Evolutionary conservation across 2,329 filamentous ascomycete genomes (phyloP), one percentile per base, ranked within the genome.

Genomic region (Aspergillus versicolor): DNA sequence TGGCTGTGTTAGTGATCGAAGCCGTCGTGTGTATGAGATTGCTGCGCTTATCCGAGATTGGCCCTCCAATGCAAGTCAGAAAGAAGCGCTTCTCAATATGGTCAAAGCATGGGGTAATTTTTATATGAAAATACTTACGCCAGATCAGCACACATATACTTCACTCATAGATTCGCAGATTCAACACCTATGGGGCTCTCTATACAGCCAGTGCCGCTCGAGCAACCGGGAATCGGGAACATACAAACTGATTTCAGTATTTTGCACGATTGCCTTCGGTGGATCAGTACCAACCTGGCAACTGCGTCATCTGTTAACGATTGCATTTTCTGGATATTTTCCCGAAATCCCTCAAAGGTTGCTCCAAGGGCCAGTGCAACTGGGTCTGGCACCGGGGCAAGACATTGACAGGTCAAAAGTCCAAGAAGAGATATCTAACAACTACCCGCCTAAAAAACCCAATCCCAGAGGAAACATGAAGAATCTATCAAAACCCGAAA

Each of bases 201-300:
- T 67, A 8, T 64, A 64, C 27, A 43, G 58, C 21, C 32, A 56
- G 15, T 66, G 59, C 40, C 61, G 59, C 21, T 45, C 40, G 11
- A 53, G 45, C 13, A 52, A 44, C 3, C 40, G 40, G 27, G 50
- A 46, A 49, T 27, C n/a, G 8, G 59, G 63, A 43, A 56, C 49
- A 9, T 63, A 62, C 40, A 54, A 43, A 21, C 50, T 67, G 2
- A 55, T 66, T 24, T 63, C 61, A 27, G 44, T 62, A 2, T 61
- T 67, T 21, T 60, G 63, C 30, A 61, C 48, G 15, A 47, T 65
- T 43, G 56, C 58, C 8, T 67, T 64, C 49, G 56, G 57, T 12
- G 49, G 32, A 4, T n/a, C 40, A 30, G 27, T 30, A 11, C 27
- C 27, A 30, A 30, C 27, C 27, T 30, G 8, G 3, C 24, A 52